Evolutionary conservation across 108 stramenopile species (phyloP).

Genomic region (Discostella pseudostelligera): DNA sequence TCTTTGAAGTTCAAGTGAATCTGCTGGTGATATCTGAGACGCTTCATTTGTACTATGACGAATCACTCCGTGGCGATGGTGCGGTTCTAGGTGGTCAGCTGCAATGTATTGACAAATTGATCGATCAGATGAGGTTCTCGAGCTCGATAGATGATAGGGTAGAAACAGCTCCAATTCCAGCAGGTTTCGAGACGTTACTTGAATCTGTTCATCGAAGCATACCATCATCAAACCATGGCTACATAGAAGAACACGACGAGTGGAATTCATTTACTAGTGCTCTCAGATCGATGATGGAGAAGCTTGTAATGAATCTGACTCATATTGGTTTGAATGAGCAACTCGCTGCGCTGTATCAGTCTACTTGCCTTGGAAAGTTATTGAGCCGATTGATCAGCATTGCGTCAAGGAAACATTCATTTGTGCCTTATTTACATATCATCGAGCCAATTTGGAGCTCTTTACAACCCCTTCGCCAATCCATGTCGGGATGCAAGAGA

Average conservation of each 20-base stretch:
- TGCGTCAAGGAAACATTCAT: slow-evolving; percentile 8
- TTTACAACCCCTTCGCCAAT: slow-evolving; percentile 26
- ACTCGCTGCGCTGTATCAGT: slow-evolving; percentile 26
- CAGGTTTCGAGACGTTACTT: neutral
- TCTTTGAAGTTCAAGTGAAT: slow-evolving; percentile 19
- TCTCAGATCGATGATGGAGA: slow-evolving; percentile 27
- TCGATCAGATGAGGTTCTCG: neutral
- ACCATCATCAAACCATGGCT: slow-evolving; percentile 1
- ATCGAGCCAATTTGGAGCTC: slow-evolving; percentile 40
- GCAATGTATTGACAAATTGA: neutral
- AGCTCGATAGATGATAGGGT: neutral
- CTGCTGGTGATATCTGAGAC: slow-evolving; percentile 27
- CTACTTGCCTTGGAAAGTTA: slow-evolving; percentile 19
- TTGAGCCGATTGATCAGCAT: slow-evolving; percentile 9
- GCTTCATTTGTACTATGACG: slow-evolving; percentile 5
- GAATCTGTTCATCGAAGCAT: slow-evolving; percentile 1
- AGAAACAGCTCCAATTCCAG: neutral
- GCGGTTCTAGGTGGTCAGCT: neutral
- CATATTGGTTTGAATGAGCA: slow-evolving; percentile 15
- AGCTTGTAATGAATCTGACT: slow-evolving; percentile 14
- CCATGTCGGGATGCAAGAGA: neutral
- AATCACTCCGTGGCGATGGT: neutral
- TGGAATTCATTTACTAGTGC: slow-evolving; percentile 9
- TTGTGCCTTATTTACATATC: slow-evolving; percentile 32
- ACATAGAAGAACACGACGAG: neutral